phyloP scores from a whole-genome alignment of 2,329 filamentous ascomycete genomes.

The Paecilomyces formosus region DNA sequence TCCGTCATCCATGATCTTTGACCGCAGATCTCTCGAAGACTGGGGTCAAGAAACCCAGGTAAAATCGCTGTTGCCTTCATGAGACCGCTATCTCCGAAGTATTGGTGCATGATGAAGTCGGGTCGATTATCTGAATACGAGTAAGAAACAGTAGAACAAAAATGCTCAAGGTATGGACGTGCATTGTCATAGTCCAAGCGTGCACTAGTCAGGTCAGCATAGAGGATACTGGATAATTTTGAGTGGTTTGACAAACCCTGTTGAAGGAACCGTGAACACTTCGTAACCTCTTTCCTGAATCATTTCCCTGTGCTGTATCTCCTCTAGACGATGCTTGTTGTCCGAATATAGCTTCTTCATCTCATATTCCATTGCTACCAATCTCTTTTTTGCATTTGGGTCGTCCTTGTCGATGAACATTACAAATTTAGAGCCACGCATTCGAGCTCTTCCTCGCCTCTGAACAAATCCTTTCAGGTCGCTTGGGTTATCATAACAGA shows the following conservation, averaged over 20 bases:
- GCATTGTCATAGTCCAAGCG: slow-evolving; percentile 66
- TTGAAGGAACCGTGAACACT: slow-evolving; percentile 35
- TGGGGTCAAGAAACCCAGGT: slow-evolving; percentile 60
- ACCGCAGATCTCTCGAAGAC: slow-evolving; percentile 50
- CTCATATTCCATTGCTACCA: slow-evolving; percentile 60
- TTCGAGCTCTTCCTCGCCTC: slow-evolving; percentile 54
- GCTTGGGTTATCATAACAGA: slow-evolving; percentile 56
- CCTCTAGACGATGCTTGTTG: slow-evolving; percentile 47
- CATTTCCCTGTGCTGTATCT: slow-evolving; percentile 45
- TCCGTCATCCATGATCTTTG: slow-evolving; percentile 60
- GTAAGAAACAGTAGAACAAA: slow-evolving; percentile 58
- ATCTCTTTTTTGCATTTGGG: slow-evolving; percentile 39
- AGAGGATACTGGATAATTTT: not conserved
- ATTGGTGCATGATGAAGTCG: slow-evolving; percentile 54
- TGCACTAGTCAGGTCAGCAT: slow-evolving; percentile 41
- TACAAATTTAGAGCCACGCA: slow-evolving; percentile 49
- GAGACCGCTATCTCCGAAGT: slow-evolving; percentile 8
- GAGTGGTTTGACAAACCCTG: slow-evolving; percentile 27
- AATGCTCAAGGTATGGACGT: slow-evolving; percentile 70
- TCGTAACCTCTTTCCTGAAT: slow-evolving; percentile 30
- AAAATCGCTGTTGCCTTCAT: slow-evolving; percentile 57
- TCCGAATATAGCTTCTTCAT: slow-evolving; percentile 66
- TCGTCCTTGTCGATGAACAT: slow-evolving; percentile 37
- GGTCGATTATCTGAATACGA: slow-evolving; percentile 60
- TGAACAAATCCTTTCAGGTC: slow-evolving; percentile 61